Conservation (phyloP, 495 filamentous ascomycete species). For the Penicillium diatomitis region DNA sequence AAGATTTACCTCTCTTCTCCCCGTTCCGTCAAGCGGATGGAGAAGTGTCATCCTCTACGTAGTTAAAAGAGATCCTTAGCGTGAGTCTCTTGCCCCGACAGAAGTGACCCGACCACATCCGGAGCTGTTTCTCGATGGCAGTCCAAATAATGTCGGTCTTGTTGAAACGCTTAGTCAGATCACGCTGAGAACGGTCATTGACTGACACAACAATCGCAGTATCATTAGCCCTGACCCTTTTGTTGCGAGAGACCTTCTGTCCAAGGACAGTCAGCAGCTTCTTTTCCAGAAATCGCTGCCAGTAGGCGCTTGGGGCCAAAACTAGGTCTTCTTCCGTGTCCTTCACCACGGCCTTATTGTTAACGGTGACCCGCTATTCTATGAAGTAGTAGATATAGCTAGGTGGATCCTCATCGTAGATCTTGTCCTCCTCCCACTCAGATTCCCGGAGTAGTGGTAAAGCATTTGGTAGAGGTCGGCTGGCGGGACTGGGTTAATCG, state of each 20-base stretch:
- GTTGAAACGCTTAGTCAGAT: slow-evolving; percentile 10
- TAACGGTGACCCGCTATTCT: slow-evolving; percentile 23
- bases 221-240: slow-evolving; percentile 9
- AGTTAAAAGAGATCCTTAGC: slow-evolving; percentile 2
- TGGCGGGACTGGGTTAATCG: background rate
- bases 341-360: slow-evolving; percentile 18
- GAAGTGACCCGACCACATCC: slow-evolving; percentile 1
- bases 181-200: slow-evolving; percentile 10
- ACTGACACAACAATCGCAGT: slow-evolving; percentile 9
- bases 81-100: background rate
- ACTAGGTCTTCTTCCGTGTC: slow-evolving; percentile 9
- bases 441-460: background rate
- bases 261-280: background rate
- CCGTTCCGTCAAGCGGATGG: slow-evolving; percentile 1
- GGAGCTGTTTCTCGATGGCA: slow-evolving; percentile 9
- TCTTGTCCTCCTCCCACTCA: background rate
- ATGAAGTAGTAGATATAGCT: slow-evolving; percentile 26
- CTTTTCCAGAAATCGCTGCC: background rate
- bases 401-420: slow-evolving; percentile 20
- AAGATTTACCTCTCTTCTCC: slow-evolving; percentile 15
- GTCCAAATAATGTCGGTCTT: slow-evolving; percentile 10
- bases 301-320: background rate
- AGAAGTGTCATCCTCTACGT: background rate
- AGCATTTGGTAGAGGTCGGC: background rate
- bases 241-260: background rate